Conservation (phyloP, 2,329 filamentous ascomycete species). For the Colletotrichum tamarilloi region DNA sequence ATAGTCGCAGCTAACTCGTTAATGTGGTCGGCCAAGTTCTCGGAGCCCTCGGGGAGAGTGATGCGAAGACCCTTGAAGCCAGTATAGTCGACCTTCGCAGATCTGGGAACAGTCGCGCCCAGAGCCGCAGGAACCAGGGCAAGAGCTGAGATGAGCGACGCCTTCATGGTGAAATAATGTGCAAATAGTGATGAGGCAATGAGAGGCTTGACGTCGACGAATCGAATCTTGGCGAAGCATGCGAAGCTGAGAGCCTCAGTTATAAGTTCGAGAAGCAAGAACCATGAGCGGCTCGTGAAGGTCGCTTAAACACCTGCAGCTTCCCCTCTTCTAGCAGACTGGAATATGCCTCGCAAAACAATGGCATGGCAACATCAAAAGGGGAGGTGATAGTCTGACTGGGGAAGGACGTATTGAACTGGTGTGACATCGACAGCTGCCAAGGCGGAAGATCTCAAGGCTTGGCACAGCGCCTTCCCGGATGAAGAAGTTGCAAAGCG, state of each 20-base stretch:
- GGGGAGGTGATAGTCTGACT: conserved; percentile 20
- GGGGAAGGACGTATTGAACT: background rate
- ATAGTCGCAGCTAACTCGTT: conserved; percentile 18
- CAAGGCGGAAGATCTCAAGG: conserved; percentile 17
- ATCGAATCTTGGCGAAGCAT: background rate
- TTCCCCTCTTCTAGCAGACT: background rate
- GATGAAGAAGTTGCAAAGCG: conserved; percentile 12
- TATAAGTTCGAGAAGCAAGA: background rate
- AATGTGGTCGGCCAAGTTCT: conserved; percentile 22
- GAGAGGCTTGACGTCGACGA: background rate
- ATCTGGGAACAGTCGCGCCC: conserved; percentile 3
- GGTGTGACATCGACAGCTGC: conserved; percentile 10
- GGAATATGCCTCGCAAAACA: background rate
- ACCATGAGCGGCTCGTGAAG: background rate
- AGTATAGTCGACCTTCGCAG: conserved; percentile 28
- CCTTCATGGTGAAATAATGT: conserved; percentile 14
- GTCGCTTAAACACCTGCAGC: background rate
- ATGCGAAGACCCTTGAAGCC: conserved; percentile 36
- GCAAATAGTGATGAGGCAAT: too few relatives aligned
- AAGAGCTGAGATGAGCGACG: conserved; percentile 9
- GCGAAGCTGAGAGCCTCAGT: background rate
- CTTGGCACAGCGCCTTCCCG: conserved; percentile 16
- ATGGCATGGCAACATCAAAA: background rate
- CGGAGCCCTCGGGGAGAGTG: conserved; percentile 9
- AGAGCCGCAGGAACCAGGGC: conserved; percentile 9